Percentiles rank a stretch among this genome's conserved stretches.
Conservation (phyloP, 345 rosid species). For the Streptanthus diversifolius region DNA sequence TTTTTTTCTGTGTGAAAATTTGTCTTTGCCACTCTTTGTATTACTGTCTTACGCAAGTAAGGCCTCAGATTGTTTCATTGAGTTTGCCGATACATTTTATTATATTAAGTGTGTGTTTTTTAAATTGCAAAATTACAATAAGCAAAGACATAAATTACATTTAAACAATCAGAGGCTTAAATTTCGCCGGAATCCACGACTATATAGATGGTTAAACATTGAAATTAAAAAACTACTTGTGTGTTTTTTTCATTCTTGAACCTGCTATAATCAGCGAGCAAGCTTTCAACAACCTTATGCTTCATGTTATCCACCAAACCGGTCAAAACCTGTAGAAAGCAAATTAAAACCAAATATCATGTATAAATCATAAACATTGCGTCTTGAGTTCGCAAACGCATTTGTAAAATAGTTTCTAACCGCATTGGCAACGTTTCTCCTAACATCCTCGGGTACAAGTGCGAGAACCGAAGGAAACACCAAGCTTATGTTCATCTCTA, state of each 20-base stretch:
- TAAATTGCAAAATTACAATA: background rate
- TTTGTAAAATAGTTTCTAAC: conserved; percentile 36
- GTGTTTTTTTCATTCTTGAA: conserved; percentile 51
- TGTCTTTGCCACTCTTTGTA: conserved; percentile 4
- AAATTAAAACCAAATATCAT: background rate
- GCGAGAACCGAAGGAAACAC: conserved; percentile 69
- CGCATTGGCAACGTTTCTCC: conserved; percentile 53
- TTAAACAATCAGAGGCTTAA: background rate
- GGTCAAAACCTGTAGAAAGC: conserved; percentile 45
- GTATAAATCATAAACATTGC: background rate
- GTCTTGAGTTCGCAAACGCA: background rate
- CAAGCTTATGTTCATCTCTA: conserved; percentile 65
- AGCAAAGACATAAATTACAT: background rate
- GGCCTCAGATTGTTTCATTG: background rate
- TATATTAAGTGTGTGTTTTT: background rate
- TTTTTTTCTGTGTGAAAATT: conserved; percentile 26
- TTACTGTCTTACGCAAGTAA: background rate
- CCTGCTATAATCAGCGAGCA: conserved; percentile 66
- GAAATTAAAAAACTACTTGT: background rate
- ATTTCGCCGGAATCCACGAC: background rate
- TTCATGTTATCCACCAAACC: conserved; percentile 69
- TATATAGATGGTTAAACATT: background rate
- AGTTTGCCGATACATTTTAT: background rate
- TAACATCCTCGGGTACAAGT: conserved; percentile 65
- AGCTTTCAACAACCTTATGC: conserved; percentile 60